Evolutionary conservation across 768 basidiomycete genomes (phyloP).

Genomic region (Mycena floridula): DNA sequence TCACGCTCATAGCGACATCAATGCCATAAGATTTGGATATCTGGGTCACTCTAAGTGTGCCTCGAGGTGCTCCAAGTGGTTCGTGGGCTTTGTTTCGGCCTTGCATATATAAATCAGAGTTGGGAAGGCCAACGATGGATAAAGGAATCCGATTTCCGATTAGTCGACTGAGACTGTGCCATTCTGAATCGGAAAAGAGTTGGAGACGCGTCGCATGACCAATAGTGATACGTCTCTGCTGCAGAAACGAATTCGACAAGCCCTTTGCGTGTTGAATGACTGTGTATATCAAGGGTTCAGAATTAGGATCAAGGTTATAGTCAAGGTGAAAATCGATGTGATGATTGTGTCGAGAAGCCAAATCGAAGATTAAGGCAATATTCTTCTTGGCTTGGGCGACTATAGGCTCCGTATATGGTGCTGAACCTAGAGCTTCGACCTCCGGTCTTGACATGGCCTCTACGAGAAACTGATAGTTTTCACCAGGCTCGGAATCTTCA

Average conservation of each 20-base stretch:
- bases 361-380: conserved; percentile 44
- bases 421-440: conserved; percentile 53
- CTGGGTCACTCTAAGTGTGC: conserved; percentile 49
- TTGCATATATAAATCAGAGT: conserved; percentile 68
- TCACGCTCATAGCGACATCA: conserved; percentile 50
- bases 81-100: conserved; percentile 32
- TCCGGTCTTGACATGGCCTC: conserved; percentile 31
- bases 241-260: background rate
- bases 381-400: conserved; percentile 42
- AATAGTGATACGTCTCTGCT: conserved; percentile 39
- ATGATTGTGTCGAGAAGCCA: conserved; percentile 30
- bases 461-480: conserved; percentile 39
- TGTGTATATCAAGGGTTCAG: conserved; percentile 50
- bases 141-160: conserved; percentile 43
- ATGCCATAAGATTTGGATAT: conserved; percentile 38
- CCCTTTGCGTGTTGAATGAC: conserved; percentile 37
- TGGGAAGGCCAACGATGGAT: conserved; percentile 50
- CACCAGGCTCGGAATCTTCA: conserved; percentile 28
- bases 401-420: conserved; percentile 57
- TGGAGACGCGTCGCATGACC: conserved; percentile 59
- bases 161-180: conserved; percentile 24
- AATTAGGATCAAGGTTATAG: conserved; percentile 49
- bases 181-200: conserved; percentile 39
- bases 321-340: conserved; percentile 65
- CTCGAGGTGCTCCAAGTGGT: conserved; percentile 39